A percentile compares a stretch with the other conserved stretches of the same genome.
Evolutionary conservation across 371 early-diverging fungal species (phyloP).

Genomic region (Dentiscutata heterogama): DNA sequence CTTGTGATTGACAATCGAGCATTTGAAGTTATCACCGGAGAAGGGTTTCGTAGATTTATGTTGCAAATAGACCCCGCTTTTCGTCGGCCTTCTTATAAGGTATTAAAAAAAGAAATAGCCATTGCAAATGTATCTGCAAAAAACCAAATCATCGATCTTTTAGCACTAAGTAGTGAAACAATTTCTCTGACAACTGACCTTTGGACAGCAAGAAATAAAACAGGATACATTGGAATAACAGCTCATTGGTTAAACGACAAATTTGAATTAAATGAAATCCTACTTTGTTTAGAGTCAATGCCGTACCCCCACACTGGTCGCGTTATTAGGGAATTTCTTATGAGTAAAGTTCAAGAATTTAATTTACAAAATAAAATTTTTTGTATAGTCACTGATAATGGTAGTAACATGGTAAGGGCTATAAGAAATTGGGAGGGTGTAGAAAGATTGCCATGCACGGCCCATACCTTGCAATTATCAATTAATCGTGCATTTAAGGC

Average conservation of each 20-base stretch:
- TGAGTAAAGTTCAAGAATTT: neutral
- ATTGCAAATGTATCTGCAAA: too few relatives aligned
- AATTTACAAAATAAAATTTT: neutral
- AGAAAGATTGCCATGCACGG: neutral
- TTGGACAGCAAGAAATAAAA: constrained; percentile 19
- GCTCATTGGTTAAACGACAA: neutral
- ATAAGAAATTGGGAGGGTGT: neutral
- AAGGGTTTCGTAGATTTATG: too few relatives aligned
- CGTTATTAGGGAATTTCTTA: too few relatives aligned
- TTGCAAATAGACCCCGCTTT: too few relatives aligned
- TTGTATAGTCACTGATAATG: neutral
- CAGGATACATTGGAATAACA: neutral
- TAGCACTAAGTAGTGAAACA: neutral
- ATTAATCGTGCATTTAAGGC: neutral
- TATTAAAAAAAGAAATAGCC: too few relatives aligned
- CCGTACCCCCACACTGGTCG: too few relatives aligned
- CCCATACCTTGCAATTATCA: neutral
- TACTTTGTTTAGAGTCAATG: too few relatives aligned
- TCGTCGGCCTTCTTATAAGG: too few relatives aligned
- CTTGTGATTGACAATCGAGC: too few relatives aligned
- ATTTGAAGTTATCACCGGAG: too few relatives aligned
- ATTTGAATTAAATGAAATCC: neutral
- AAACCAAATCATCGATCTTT: too few relatives aligned
- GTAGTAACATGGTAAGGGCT: neutral
- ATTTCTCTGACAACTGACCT: neutral